Conservation (phyloP, 192 early-diverging fungal genomes). For the Coemansia sp. region DNA sequence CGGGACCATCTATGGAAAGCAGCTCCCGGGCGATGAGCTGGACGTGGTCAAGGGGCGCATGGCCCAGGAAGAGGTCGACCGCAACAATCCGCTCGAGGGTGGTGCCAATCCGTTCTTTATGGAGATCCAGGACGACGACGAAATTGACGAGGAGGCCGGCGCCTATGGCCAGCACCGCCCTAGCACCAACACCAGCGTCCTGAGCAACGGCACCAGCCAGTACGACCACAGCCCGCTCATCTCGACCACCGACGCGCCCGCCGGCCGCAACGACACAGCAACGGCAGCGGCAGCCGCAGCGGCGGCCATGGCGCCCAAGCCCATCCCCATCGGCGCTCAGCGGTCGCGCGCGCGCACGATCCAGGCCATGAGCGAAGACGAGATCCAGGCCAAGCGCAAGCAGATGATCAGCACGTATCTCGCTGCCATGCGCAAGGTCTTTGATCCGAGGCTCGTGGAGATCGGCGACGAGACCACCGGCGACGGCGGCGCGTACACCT, state of each 20-base stretch:
- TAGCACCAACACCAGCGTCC: constrained; percentile 36
- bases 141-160: constrained; percentile 11
- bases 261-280: not conserved
- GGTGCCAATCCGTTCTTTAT: constrained; percentile 40
- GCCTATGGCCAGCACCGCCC: constrained; percentile 14
- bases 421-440: constrained; percentile 59
- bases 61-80: constrained; percentile 56
- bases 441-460: constrained; percentile 65
- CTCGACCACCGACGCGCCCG: constrained; percentile 29
- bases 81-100: constrained; percentile 51
- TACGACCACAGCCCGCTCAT: constrained; percentile 51
- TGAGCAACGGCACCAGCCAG: constrained; percentile 35
- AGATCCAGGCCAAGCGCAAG: constrained; percentile 26
- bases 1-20: constrained; percentile 81
- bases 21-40: constrained; percentile 65
- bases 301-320: not conserved
- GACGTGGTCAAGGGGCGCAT: constrained; percentile 56
- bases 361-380: constrained; percentile 28
- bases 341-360: constrained; percentile 38
- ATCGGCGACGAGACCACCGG: constrained; percentile 56
- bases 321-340: constrained; percentile 17
- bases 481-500: constrained; percentile 59
- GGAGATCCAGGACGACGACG: constrained; percentile 41
- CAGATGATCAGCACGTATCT: constrained; percentile 59
- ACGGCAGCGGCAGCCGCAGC: not conserved